These are phyloP conservation scores for Phragmites australis DNA, from an alignment of 176 grass and related monocot genomes.

Conservation along the genomic window DNA sequence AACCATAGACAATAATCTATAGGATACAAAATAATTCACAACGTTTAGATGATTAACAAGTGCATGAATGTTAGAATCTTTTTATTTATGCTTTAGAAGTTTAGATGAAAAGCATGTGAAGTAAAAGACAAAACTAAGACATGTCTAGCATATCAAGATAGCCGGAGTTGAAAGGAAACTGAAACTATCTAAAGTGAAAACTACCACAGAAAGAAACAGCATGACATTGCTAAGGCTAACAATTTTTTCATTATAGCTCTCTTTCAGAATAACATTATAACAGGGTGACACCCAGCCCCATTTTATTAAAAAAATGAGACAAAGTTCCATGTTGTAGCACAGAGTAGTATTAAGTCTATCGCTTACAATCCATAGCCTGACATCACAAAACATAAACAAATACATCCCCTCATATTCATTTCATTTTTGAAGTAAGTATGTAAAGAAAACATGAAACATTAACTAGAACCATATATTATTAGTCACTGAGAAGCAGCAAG, in stretches of 20 bases:
- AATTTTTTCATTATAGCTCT: background rate
- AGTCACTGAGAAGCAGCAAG: background rate
- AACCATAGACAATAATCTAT: constrained; percentile 16
- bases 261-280: no score
- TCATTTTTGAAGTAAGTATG: background rate
- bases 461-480: no score
- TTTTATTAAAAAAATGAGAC: background rate
- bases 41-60: background rate
- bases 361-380: background rate
- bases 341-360: background rate
- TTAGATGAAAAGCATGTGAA: background rate
- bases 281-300: no score
- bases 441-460: background rate
- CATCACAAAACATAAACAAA: background rate
- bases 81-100: background rate
- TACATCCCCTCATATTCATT: background rate
- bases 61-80: background rate
- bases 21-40: constrained; percentile 1
- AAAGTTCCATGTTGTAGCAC: background rate
- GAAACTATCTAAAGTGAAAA: background rate
- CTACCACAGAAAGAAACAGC: background rate
- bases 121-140: background rate
- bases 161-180: background rate
- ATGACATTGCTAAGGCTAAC: background rate
- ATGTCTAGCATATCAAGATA: background rate